A percentile compares a stretch with the other conserved stretches of the same genome.
Conservation (phyloP, 352 stramenopile genomes). For the Lagenidium giganteum region DNA sequence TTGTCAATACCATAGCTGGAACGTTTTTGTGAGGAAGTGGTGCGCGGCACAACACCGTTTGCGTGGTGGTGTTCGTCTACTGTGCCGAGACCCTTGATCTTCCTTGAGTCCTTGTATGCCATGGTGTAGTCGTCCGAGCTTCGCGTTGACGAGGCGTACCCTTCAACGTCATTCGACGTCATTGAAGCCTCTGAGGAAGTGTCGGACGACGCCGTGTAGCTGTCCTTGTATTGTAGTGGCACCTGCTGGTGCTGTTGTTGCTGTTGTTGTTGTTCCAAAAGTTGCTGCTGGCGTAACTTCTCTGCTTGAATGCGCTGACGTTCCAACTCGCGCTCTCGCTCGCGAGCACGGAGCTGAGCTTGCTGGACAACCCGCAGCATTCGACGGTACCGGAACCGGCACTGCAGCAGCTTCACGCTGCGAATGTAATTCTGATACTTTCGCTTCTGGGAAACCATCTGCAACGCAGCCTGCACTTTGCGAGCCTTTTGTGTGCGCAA, state of each 20-base stretch:
- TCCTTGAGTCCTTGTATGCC: conserved; percentile 32
- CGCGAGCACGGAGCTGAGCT: background rate
- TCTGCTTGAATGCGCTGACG: conserved; percentile 12
- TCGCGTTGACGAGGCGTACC: conserved; percentile 49
- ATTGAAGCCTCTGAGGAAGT: conserved; percentile 55
- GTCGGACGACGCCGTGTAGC: conserved; percentile 64
- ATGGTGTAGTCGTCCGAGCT: conserved; percentile 64
- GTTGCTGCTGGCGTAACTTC: conserved; percentile 15
- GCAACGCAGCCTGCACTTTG: conserved; percentile 52
- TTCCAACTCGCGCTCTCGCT: conserved; percentile 11
- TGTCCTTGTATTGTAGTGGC: conserved; percentile 50
- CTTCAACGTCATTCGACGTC: conserved; percentile 72
- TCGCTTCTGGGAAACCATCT: conserved; percentile 42
- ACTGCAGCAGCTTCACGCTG: conserved; percentile 65
- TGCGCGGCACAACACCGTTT: conserved; percentile 2
- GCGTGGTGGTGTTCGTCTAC: conserved; percentile 45
- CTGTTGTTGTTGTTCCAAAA: conserved; percentile 19
- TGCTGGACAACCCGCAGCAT: conserved; percentile 15
- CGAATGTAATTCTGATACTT: conserved; percentile 46
- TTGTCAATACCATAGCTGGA: conserved; percentile 37
- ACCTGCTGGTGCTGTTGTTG: conserved; percentile 6
- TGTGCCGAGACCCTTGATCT: too few species aligned
- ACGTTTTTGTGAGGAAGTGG: conserved; percentile 15
- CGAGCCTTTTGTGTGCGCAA: conserved; percentile 33
- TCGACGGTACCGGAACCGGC: conserved; percentile 53